Percentiles rank a stretch among this genome's conserved stretches.
Conservation (phyloP, 345 rosid species). For the Ceriops tagal region DNA sequence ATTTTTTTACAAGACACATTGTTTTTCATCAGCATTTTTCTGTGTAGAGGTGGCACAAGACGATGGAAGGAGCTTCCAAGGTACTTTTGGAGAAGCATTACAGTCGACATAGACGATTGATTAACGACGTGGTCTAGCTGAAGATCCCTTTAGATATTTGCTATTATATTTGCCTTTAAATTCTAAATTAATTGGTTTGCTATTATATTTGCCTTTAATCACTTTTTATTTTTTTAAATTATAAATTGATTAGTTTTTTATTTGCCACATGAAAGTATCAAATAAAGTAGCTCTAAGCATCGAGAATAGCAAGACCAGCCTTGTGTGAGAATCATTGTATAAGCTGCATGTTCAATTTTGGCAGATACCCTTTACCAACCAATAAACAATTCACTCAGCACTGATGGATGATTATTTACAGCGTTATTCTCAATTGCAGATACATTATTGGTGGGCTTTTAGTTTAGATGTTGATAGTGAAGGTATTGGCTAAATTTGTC, state of each 20-base stretch:
- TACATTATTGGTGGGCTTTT: background rate
- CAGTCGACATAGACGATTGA: constrained; percentile 71
- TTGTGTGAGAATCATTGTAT: too few species aligned
- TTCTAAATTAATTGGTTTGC: too few species aligned
- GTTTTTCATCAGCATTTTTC: background rate
- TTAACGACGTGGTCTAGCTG: constrained; percentile 46
- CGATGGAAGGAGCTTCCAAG: constrained; percentile 77
- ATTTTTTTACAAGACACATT: background rate
- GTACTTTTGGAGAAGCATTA: constrained; percentile 73
- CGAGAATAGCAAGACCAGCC: too few species aligned
- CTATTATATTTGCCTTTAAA: too few species aligned
- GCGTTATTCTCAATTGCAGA: constrained; percentile 14
- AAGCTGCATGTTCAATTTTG: background rate
- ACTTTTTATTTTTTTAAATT: background rate
- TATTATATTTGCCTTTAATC: too few species aligned
- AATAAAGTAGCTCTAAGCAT: too few species aligned
- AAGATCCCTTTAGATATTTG: background rate
- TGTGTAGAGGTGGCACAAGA: constrained; percentile 78
- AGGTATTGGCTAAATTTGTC: background rate
- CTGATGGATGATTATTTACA: too few species aligned
- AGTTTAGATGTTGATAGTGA: background rate
- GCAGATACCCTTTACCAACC: background rate
- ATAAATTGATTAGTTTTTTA: too few species aligned
- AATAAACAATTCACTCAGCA: background rate
- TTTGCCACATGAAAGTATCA: too few species aligned